Evolutionary conservation across 768 basidiomycete genomes (phyloP), one percentile per base, ranked within the genome.

Genomic region (Naganishia onofrii): DNA sequence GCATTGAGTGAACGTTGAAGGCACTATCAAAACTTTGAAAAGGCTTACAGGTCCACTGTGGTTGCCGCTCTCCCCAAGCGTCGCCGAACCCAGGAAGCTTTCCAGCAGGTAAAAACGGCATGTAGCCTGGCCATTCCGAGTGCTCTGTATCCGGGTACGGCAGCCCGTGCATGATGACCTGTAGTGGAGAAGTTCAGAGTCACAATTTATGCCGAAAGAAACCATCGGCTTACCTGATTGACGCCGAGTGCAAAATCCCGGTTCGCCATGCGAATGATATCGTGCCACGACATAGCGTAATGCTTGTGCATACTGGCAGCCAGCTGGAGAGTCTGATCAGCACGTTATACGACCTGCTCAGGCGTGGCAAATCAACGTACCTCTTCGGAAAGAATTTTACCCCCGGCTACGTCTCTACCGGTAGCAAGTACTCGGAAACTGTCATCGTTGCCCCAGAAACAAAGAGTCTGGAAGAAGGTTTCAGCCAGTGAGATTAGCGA

Each of bases 91-190:
- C 38, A 26, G 60, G 60, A 28, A 64, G 32, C 31, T 34, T 34
- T 9, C 31, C 31, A 28, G 28, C 38, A 44, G 60, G 60, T 9
- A 44, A 28, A 17, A 64, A 64, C 3, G 60, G 60, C 60, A 64
- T 64, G 60, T 64, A 64, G 5, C 60, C 60, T 36, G 60, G 60
- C 60, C 60, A 64, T 32, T 64, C 38, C 36, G 60, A 64, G 60
- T 64, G 19, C 6, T 34, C 32, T 1, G 34, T 21, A 6, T 34
- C 34, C 36, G 32, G 34, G 21, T 64, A 64, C 9, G 60, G 60
- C 13, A 64, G 38, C 17, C 32, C 60, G 36, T 64, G 60, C 60
- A 64, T 64, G 36, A 64, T 64, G 12, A 64, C 44, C 60, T 64
- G 60, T 28, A 19, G 44, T 28, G 4, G 8, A 5, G 6, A 10